Evolutionary conservation across 2,329 filamentous ascomycete species (phyloP).

Genomic region (Bipolaris gigantea): DNA sequence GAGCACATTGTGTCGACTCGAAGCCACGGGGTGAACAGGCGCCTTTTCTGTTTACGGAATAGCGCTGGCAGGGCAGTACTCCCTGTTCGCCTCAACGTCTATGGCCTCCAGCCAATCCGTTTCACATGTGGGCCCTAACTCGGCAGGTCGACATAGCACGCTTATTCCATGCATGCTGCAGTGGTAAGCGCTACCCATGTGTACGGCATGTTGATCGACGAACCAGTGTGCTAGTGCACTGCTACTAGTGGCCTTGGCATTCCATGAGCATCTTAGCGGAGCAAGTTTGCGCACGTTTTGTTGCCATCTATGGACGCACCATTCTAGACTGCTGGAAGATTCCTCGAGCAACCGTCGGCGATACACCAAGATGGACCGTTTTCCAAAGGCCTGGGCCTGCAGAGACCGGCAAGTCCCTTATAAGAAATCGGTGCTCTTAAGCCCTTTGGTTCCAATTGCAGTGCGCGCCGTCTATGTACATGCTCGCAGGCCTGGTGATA

Average conservation of each 20-base stretch:
- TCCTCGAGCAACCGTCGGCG: not conserved
- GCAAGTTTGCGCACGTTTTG: too few species aligned
- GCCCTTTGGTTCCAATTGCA: not conserved
- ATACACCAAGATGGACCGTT: not conserved
- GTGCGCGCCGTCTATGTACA: not conserved
- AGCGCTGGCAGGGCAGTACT: not conserved
- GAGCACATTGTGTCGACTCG: slow-evolving; percentile 23
- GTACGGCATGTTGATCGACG: not conserved
- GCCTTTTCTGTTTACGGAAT: not conserved
- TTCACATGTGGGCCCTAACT: not conserved
- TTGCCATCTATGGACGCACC: too few species aligned
- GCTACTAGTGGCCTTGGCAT: too few species aligned
- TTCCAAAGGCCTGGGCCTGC: not conserved
- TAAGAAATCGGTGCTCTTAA: not conserved
- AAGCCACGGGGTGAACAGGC: not conserved
- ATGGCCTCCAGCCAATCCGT: not conserved
- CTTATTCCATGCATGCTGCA: not conserved
- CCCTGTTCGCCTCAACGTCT: not conserved
- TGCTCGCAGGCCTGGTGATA: not conserved
- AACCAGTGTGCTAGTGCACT: not conserved
- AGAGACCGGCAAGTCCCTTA: not conserved
- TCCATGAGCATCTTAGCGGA: too few species aligned
- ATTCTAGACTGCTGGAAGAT: too few species aligned
- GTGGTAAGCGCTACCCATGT: too few species aligned
- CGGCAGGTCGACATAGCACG: too few species aligned